phyloP scores from a whole-genome alignment of 768 basidiomycete species.

The Lepiota subincarnata region DNA sequence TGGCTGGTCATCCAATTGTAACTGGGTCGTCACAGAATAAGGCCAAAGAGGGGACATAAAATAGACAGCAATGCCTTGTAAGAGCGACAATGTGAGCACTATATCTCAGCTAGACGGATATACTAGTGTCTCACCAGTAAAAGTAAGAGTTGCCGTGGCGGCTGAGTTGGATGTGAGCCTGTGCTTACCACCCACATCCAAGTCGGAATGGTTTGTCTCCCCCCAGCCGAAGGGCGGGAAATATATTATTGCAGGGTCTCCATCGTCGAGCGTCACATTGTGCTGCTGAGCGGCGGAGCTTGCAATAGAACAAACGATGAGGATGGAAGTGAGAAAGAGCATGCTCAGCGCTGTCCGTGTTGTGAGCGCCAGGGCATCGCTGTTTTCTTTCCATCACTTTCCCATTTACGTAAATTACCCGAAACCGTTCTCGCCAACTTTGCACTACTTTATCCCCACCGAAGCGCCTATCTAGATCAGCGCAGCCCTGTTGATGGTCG shows the following conservation, averaged over 20 bases:
- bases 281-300: not conserved
- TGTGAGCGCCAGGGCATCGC: no score
- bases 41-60: slow-evolving; percentile 37
- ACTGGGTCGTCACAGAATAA: slow-evolving; percentile 28
- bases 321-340: no score
- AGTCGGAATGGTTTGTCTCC: not conserved
- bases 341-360: no score
- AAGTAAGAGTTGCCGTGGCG: slow-evolving; percentile 7
- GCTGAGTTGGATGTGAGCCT: not conserved
- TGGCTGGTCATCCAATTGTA: slow-evolving; percentile 33
- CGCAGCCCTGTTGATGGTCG: no score
- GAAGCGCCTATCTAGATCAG: no score
- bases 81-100: not conserved
- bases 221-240: not conserved
- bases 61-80: slow-evolving; percentile 31
- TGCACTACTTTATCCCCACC: no score
- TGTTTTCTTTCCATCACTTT: no score
- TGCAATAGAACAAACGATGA: no score
- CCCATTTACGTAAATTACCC: no score
- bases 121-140: slow-evolving; percentile 3
- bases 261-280: slow-evolving; percentile 14
- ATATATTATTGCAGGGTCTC: slow-evolving; percentile 2
- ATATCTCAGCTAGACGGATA: no score
- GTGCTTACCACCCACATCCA: not conserved
- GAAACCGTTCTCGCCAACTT: no score